Evolutionary conservation across 495 filamentous ascomycete species (phyloP), one percentile per base, ranked within the genome.

Genomic region (Chaetomium fimeti): DNA sequence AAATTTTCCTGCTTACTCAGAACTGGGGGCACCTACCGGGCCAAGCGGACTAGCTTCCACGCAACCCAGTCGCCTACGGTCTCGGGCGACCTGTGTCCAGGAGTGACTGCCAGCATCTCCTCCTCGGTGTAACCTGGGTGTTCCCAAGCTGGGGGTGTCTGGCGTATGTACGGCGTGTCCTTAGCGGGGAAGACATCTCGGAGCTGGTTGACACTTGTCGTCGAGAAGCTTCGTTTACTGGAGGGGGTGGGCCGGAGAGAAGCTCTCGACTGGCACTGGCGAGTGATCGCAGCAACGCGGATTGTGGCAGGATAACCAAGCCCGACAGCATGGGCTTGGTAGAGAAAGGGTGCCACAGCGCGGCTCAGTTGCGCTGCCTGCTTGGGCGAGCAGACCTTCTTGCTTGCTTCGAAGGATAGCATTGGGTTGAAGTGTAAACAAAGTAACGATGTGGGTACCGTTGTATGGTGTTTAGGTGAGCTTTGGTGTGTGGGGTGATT

Each of bases 141-240:
- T 1, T 83, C 79, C 88, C 89, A 91, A 63, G 88, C 82, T 40
- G 87, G 71, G 18, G 83, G 79, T 16, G 82, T 84, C 59, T 73
- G 66, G 15, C 75, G 71, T 64, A 85, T 84, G 40, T 72, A 68
- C 1, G 74, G 67, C 1, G 81, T 82, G 60, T 81, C 79, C 49
- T 78, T 81, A 40, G 64, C 62, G 1, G 81, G 81, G 64, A 82
- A 83, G 74, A 83, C 78, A 36, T 81, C 81, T 11, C 66, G 69
- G 22, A 82, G 74, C 18, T 69, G 74, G 18, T 65, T 66, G 57
- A 61, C 43, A 0, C 69, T 69, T 25, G 78, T 81, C 8, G 78
- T 81, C 11, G 80, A 79, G 66, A 82, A 82, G 47, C 38, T 28
- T 36, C 67, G 67, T 28, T 71, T 60, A 18, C 55, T 13, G 20